Evolutionary conservation across 2,329 filamentous ascomycete species (phyloP), one percentile per base, ranked within the genome.

Genomic region (Nothomitra cinnamomea): DNA sequence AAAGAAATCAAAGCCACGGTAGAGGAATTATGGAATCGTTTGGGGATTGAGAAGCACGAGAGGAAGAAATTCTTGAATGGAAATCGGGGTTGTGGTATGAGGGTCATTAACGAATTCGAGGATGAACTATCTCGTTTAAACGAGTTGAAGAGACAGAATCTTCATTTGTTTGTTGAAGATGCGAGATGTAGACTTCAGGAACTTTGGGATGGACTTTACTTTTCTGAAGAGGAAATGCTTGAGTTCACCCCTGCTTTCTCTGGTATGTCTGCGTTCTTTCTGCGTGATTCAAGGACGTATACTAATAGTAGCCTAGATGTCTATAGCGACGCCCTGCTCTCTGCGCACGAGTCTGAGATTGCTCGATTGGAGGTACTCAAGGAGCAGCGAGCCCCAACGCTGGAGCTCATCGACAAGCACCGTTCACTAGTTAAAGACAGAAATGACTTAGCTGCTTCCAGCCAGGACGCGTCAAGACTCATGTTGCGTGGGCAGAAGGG

Each of bases 171-270:
- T 62, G 87, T 98, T 10, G 92, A 96, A 65, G 92, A 98, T 70
- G 84, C 90, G 19, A 79, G 94, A 41, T 85, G 81, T 69, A 87
- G 86, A 64, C 76, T 98, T 10, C 90, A 96, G 66, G 89, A 94
- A 63, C 78, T 98, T 0, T 98, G 94, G 92, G 92, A 98, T 64
- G 75, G 80, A 0, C 72, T 98, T 1, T 96, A 92, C 71, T 89
- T 94, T 64, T 95, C 87, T 0, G 92, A 98, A 65, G 92, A 98
- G 62, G 92, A 98, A 70, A 96, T 96, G 89, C 79, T 96, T 54
- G 89, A 95, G 60, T 98, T 98, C 61, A 92, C 89, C 0, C 92
- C 94, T 0, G 92, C 89, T 42, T 96, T 96, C 65, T 94, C 88
- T 47, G 65, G 65, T 66, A 56, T 52, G 62, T 55, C 22, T 50